Evolutionary conservation across 78 protist genomes (phyloP).

Genomic region (Chrysochromulina parva): DNA sequence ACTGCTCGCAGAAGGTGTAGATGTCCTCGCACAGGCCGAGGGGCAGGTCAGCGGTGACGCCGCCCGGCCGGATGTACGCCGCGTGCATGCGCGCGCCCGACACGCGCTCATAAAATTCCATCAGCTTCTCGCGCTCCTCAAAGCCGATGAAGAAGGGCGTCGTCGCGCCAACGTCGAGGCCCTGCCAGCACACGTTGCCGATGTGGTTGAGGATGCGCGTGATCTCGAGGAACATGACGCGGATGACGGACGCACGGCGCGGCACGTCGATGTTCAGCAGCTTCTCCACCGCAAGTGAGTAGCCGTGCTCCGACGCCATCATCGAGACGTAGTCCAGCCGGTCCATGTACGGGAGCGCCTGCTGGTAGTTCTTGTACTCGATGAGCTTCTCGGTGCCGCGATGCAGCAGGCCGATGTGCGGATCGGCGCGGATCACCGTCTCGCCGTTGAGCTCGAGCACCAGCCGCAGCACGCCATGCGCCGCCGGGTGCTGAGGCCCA

Average conservation of each 20-base stretch:
- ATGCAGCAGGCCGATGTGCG: conserved; percentile 67
- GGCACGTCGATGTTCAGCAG: conserved; percentile 56
- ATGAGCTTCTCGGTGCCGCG: conserved; percentile 71
- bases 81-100: conserved; percentile 70
- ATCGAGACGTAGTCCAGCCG: conserved; percentile 69
- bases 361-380: conserved; percentile 30
- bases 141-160: conserved; percentile 60
- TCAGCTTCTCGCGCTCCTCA: conserved; percentile 67
- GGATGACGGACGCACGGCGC: conserved; percentile 60
- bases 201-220: conserved; percentile 70
- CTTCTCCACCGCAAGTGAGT: conserved; percentile 46
- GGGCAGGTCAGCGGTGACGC: neutral
- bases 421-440: conserved; percentile 40
- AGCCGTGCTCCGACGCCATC: conserved; percentile 67
- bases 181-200: conserved; percentile 43
- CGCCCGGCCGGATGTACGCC: conserved; percentile 60
- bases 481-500: conserved; percentile 73
- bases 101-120: conserved; percentile 53
- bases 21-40: conserved; percentile 58
- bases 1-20: conserved; percentile 34
- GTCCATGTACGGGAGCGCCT: conserved; percentile 72
- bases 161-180: conserved; percentile 60
- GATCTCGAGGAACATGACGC: conserved; percentile 56
- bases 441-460: conserved; percentile 64
- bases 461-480: conserved; percentile 73